A percentile compares a stretch with the other conserved stretches of the same genome.
These are phyloP conservation scores for Penicillium psychrofluorescens DNA, from an alignment of 495 filamentous ascomycete genomes.

Conservation along the genomic window DNA sequence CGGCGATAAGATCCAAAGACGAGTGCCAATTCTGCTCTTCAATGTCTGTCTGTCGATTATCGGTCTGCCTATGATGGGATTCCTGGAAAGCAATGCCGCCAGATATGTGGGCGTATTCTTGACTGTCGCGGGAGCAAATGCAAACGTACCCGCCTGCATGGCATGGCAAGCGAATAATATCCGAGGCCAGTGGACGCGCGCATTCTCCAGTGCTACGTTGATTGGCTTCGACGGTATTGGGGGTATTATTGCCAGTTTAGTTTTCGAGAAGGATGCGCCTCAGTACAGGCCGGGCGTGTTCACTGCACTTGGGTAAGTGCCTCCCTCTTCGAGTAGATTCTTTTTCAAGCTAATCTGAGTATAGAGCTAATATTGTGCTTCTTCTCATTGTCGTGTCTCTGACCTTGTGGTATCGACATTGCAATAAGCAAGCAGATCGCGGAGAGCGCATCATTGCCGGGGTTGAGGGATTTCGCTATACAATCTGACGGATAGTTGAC, in stretches of 20 bases:
- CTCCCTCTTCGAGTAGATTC: background rate
- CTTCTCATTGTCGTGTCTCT: constrained; percentile 26
- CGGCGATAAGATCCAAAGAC: constrained; percentile 49
- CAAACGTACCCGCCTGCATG: constrained; percentile 50
- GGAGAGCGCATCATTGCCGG: constrained; percentile 32
- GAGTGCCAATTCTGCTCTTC: constrained; percentile 50
- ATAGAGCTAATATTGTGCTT: constrained; percentile 36
- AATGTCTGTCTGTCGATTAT: constrained; percentile 45
- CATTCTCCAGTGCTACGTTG: constrained; percentile 49
- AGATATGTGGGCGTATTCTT: constrained; percentile 63
- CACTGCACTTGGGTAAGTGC: constrained; percentile 37
- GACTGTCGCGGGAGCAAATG: constrained; percentile 50
- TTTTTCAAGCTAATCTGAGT: constrained; percentile 2
- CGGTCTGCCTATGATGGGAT: constrained; percentile 49
- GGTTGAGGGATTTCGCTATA: constrained; percentile 27
- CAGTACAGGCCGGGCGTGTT: constrained; percentile 49
- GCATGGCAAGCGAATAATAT: constrained; percentile 62
- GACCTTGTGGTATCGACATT: constrained; percentile 26
- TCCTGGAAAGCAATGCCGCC: constrained; percentile 35
- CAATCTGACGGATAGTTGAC: constrained; percentile 12
- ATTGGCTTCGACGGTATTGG: constrained; percentile 51
- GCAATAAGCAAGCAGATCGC: constrained; percentile 28
- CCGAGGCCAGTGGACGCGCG: constrained; percentile 60
- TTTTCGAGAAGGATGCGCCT: constrained; percentile 52
- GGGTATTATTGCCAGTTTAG: constrained; percentile 50